Evolutionary conservation across 495 filamentous ascomycete genomes (phyloP), one percentile per base, ranked within the genome.

Genomic region (Gamarada debralockiae): DNA sequence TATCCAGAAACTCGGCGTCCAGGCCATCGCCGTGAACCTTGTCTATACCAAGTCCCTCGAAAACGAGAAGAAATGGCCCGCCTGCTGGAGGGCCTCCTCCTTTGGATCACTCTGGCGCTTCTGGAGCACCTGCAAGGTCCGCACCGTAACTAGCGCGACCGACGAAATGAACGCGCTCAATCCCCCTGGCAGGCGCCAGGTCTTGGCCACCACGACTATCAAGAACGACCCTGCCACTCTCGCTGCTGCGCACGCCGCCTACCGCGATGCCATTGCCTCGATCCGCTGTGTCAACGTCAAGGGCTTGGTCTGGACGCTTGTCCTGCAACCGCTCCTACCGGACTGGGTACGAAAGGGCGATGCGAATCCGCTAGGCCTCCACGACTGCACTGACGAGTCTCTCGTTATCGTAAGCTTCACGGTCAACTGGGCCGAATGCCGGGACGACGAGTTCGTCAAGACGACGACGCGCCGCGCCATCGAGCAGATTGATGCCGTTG

Each of bases 331-430:
- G 15, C 15, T 50, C 8, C 27, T 50, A 38, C 47, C 47, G 22
- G 34, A 50, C 3, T 50, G 47, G 47, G 47, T 20, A 17, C 29
- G 33, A 3, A 50, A 50, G 13, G 47, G 47, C 13, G 29, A 50
- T 38, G 5, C 47, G 8, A 50, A 50, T 37, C 47, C 47, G 2
- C 29, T 50, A 15, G 47, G 47, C 21, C 18, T 50, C 13, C 9
- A 50, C 18, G 47, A 50, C 9, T 25, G 27, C 31, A 34, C 31
- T 36, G 29, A 38, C 38, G 47, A 50, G 29, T 50, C 65, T 41
- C 63, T 70, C 39, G 58, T 70, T 10, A 57, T 68, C 15, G 56
- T 66, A 9, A 61, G 51, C 47, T 67, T 69, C 39, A 65, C 65
- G 18, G 56, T 64, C 33, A 63, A 65, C 42, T 70, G 67, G 67